These are phyloP conservation scores for Irpex sp. DNA, from an alignment of 1,284 basidiomycete genomes.

Conservation along the genomic window DNA sequence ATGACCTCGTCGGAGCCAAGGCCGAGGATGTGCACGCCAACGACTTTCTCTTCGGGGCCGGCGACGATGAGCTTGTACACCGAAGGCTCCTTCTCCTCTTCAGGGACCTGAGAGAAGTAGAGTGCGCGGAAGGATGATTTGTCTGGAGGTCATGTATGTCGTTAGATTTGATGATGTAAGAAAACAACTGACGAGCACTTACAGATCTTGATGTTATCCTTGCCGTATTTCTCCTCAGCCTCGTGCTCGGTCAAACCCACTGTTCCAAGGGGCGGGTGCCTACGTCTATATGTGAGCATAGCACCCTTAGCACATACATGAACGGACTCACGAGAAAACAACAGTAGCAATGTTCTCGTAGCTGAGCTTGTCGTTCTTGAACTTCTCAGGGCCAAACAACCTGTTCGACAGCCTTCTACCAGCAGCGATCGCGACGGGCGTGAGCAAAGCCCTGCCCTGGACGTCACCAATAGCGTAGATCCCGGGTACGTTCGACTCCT, in stretches of 20 bases:
- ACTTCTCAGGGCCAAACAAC: conserved; percentile 83
- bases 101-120: conserved; percentile 86
- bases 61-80: conserved; percentile 89
- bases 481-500: conserved; percentile 73
- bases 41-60: conserved; percentile 89
- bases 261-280: conserved; percentile 90
- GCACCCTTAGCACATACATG: background rate
- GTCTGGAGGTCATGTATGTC: conserved; percentile 33
- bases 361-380: conserved; percentile 83
- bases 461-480: conserved; percentile 92
- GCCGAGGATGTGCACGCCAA: conserved; percentile 93
- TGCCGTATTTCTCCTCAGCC: conserved; percentile 84
- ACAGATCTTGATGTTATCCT: conserved; percentile 89
- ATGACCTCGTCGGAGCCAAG: conserved; percentile 87
- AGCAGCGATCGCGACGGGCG: conserved; percentile 98
- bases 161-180: background rate
- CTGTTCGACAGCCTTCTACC: conserved; percentile 88
- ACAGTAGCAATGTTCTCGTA: conserved; percentile 94
- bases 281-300: conserved; percentile 25
- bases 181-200: conserved; percentile 27
- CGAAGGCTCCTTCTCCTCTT: conserved; percentile 89
- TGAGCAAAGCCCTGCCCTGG: conserved; percentile 87
- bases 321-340: conserved; percentile 82
- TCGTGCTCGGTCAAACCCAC: conserved; percentile 91
- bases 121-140: conserved; percentile 80